Evolutionary conservation across 768 basidiomycete species (phyloP), one percentile per base, ranked within the genome.

Genomic region (Phlebiopsis gigantea): DNA sequence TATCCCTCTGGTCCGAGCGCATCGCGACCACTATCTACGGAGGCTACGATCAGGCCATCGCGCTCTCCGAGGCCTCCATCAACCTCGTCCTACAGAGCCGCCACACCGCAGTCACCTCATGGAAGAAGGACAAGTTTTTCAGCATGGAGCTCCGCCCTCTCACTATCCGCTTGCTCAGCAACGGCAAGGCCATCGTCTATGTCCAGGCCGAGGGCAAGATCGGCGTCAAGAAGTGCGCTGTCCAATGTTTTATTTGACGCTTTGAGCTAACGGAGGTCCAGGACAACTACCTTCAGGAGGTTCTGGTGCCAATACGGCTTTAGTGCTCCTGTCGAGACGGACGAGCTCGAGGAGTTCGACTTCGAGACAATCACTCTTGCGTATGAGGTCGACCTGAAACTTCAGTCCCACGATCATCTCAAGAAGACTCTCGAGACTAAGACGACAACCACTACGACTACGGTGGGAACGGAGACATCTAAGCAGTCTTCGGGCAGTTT

Each of bases 361-460:
- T 57, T 57, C 29, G 43, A 46, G 12, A 28, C 39, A 15, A 61
- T 66, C 61, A 56, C 61, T 1, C 53, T 69, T n/a, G 66, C 68
- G 2, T 70, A 68, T 58, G 68, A 68, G 46, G 66, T 70, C 26
- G 61, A 60, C 15, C 25, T 70, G 7, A 65, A 61, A 56, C 55
- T 63, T 39, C 47, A 59, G 41, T 49, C 50, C 4, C 50, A 51
- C 7, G n/a, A 34, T 29, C 5, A 19, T 21, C 2, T 51, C 9
- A n/a, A n/a, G 12, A 39, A 2, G 34, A 39, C 12, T 39, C 34
- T 39, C 34, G n/a, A 39, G 34, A 39, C 12, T 3, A 17, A 39
- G 34, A 39, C 34, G 34, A 9, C 17, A 3, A 39, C 34, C 34
- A n/a, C n/a, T n/a, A 17, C 12, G 34, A 39, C 34, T 10, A 39